Percentiles rank a stretch among this genome's conserved stretches.
These are phyloP conservation scores for Russula emetica DNA, from an alignment of 768 basidiomycete genomes.

Conservation along the genomic window DNA sequence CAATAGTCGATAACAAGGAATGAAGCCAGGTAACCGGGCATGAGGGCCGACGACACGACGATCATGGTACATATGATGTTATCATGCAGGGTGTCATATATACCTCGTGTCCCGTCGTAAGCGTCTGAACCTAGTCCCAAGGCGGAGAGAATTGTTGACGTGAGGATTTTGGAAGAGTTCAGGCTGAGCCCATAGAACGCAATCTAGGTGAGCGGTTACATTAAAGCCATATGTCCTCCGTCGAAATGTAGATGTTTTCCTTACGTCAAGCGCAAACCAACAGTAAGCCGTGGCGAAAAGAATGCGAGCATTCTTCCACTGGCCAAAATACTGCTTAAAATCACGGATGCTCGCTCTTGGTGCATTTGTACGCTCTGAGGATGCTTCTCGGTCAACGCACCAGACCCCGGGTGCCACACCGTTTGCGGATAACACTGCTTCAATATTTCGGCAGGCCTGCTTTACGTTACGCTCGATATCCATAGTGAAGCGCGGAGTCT, in stretches of 20 bases:
- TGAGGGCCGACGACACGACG: constrained; percentile 68
- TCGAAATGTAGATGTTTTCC: constrained; percentile 33
- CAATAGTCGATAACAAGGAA: constrained; percentile 67
- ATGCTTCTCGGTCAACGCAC: constrained; percentile 50
- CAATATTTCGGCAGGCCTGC: constrained; percentile 70
- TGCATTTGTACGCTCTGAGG: constrained; percentile 55
- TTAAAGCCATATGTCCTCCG: constrained; percentile 2
- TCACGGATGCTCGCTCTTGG: constrained; percentile 67
- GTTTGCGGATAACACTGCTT: constrained; percentile 51
- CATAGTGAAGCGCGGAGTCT: constrained; percentile 90
- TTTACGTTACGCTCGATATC: constrained; percentile 83
- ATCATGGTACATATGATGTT: constrained; percentile 70
- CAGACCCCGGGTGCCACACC: constrained; percentile 36
- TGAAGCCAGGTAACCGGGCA: constrained; percentile 72
- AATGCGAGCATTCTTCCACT: constrained; percentile 75
- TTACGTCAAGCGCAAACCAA: constrained; percentile 84
- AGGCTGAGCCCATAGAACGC: constrained; percentile 88
- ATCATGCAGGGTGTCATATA: constrained; percentile 56
- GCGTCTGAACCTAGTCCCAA: constrained; percentile 58
- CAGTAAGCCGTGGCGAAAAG: constrained; percentile 75
- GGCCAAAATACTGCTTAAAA: constrained; percentile 62
- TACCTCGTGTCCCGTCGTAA: constrained; percentile 33
- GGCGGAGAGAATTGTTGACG: constrained; percentile 38
- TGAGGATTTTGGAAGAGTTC: constrained; percentile 72
- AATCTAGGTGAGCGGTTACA: constrained; percentile 42